phyloP scores from a whole-genome alignment of 179 eudicot genomes.

The Silene vulgaris region DNA sequence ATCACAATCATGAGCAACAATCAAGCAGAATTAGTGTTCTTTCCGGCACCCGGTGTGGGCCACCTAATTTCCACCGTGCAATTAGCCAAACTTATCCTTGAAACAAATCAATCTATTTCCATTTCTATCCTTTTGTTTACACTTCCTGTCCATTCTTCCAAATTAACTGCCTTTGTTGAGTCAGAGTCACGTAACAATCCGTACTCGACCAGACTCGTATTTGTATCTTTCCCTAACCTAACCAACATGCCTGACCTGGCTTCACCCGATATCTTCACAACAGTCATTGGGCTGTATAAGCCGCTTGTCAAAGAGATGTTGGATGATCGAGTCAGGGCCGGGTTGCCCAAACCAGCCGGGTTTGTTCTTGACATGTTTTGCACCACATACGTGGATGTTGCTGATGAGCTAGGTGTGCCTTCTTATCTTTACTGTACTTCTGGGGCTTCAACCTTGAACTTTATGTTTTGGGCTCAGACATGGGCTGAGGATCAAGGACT shows the following conservation, averaged over 20 bases:
- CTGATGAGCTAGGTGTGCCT: not conserved
- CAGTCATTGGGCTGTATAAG: slow-evolving; percentile 14
- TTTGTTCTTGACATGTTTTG: slow-evolving; percentile 20
- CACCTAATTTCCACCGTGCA: slow-evolving; percentile 36
- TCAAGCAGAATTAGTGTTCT: slow-evolving; percentile 14
- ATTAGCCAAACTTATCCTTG: slow-evolving; percentile 27
- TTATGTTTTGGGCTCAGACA: not conserved
- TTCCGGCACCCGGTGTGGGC: slow-evolving; percentile 34
- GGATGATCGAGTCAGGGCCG: slow-evolving; percentile 10
- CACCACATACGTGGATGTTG: slow-evolving; percentile 24
- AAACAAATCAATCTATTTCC: slow-evolving; percentile 20
- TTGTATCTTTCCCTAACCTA: slow-evolving; percentile 21
- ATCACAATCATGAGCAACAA: not conserved
- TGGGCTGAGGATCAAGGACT: not conserved
- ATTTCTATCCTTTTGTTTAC: slow-evolving; percentile 25
- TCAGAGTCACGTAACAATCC: slow-evolving; percentile 22
- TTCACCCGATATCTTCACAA: not conserved
- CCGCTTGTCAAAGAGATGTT: slow-evolving; percentile 22
- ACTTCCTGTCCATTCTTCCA: slow-evolving; percentile 3
- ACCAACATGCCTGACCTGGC: not conserved
- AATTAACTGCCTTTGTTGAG: slow-evolving; percentile 8
- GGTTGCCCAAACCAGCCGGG: not conserved
- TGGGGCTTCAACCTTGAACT: slow-evolving; percentile 13
- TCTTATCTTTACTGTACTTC: slow-evolving; percentile 22
- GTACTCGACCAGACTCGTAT: slow-evolving; percentile 11